A percentile compares a stretch with the other conserved stretches of the same genome.
phyloP scores from a whole-genome alignment of 345 rosid species.

The Citrus glauca region DNA sequence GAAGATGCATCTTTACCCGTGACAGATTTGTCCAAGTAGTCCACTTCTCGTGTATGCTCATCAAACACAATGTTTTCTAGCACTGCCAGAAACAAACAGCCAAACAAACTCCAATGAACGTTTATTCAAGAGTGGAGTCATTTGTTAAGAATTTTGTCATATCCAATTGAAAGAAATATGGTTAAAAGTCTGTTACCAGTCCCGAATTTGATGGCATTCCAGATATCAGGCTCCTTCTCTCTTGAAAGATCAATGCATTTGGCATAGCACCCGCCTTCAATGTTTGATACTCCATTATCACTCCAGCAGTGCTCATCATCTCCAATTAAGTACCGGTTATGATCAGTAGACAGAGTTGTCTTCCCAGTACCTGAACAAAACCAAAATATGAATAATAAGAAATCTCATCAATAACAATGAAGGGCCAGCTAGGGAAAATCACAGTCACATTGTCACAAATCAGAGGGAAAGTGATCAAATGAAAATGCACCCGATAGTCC shows the following conservation, averaged over 20 bases:
- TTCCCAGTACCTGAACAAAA: slow-evolving; percentile 74
- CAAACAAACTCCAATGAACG: background rate
- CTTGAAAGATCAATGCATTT: slow-evolving; percentile 86
- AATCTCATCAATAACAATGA: background rate
- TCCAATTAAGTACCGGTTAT: slow-evolving; percentile 81
- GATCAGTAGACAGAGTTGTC: slow-evolving; percentile 93
- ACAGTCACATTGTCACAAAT: background rate
- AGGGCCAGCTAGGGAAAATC: background rate
- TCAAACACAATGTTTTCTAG: slow-evolving; percentile 94
- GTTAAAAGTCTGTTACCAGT: slow-evolving; percentile 41
- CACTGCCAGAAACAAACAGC: slow-evolving; percentile 40
- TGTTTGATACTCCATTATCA: slow-evolving; percentile 83
- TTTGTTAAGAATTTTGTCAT: no score
- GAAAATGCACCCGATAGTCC: slow-evolving; percentile 79
- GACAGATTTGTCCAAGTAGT: slow-evolving; percentile 74
- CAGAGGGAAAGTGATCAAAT: slow-evolving; percentile 20
- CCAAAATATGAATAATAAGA: background rate
- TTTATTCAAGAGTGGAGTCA: background rate
- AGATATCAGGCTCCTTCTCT: slow-evolving; percentile 94
- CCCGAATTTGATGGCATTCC: slow-evolving; percentile 95
- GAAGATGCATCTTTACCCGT: slow-evolving; percentile 43
- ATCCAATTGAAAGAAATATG: background rate
- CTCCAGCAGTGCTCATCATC: slow-evolving; percentile 98
- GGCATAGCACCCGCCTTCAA: slow-evolving; percentile 98
- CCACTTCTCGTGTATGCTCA: slow-evolving; percentile 85